Evolutionary conservation across 805 yeast species (phyloP), one percentile per base, ranked within the genome.

Genomic region (Wickerhamomyces alni): DNA sequence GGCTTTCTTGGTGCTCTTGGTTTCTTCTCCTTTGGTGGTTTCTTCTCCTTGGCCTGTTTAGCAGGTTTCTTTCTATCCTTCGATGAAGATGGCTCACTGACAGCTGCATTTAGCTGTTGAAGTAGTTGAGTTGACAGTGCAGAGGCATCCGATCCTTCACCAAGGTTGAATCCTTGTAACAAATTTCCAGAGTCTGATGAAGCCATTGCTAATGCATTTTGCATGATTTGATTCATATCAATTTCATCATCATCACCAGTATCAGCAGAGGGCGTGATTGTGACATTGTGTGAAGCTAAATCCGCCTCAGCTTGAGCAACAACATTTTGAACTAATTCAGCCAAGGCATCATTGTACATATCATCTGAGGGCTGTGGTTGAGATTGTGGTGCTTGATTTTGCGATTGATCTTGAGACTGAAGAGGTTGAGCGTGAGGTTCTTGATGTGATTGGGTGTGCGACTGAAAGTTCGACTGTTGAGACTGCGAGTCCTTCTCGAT

Each of bases 161-260:
- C 52, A 17, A 60, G 47, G 39, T 54, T 55, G 60, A 61, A 67
- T 53, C 51, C 70, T 51, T 59, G 73, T 58, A 51, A 58, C 55
- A 47, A 44, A 11, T 62, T 54, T 16, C 52, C 61, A 12, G 82
- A 82, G 43, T 80, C 76, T 44, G 76, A 82, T 69, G 78, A 76
- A 0, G 89, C 93, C 81, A 84, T 70, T 35, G 75, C 75, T 63
- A 83, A 71, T 1, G 91, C 93, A 61, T 81, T 81, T 46, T 80
- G 87, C 69, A 83, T 72, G 46, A 83, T 83, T 47, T 76, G 82
- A 50, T 76, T 80, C 77, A 83, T 69, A 50, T 81, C 86, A 42
- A 81, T 63, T 21, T 74, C 77, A 25, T 66, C 74, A 28, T 65
- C 72, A 28, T 57, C 51, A 32, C 37, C 38, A 13, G 38, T 8